Evolutionary conservation across 768 basidiomycete species (phyloP), one percentile per base, ranked within the genome.

Genomic region (Pisolithus tinctorius): DNA sequence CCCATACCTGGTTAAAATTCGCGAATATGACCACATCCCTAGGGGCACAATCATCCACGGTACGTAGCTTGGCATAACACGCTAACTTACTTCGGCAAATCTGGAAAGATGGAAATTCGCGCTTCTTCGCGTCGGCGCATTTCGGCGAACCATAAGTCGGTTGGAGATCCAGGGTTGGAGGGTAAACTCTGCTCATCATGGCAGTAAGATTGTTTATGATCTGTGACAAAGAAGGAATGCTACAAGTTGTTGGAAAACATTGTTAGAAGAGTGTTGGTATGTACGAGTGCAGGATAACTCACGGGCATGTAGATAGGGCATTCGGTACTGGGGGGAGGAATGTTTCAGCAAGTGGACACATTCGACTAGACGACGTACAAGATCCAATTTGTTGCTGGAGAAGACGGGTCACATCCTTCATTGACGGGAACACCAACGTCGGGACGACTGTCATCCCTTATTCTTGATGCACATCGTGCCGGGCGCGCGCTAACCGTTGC

Each of bases 1-100:
- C 26, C 50, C 58, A 36, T 48, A 75, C 75, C 71, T 79, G 77
- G 57, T 78, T 79, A 57, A 78, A 78, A 58, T 78, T 79, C 46
- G 75, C 75, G 53, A 79, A 78, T 51, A 79, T 74, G 51, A 79
- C 40, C 6, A 66, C 61, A 45, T 76, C 69, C 48, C 74, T 75
- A 47, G 13, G 45, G 27, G 39, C 2, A 3, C 43, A 49, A 37
- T n/a, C 17, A 47, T 47, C 39, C 46, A 27, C 11, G 31, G 14
- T 11, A 4, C 27, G 0, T n/a, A 25, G 6, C 27, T 8, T n/a
- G 25, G 49, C 25, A n/a, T 30, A 27, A 39, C 3, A 25, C 14
- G 10, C 23, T 10, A 20, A 62, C 71, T 43, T 49, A 74, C 75
- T 65, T 68, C 2, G 69, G 65, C 13, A 79, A 49, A 52, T 73